A percentile compares a stretch with the other conserved stretches of the same genome.
Evolutionary conservation across 345 rosid genomes (phyloP).

Genomic region (Populus simonii): DNA sequence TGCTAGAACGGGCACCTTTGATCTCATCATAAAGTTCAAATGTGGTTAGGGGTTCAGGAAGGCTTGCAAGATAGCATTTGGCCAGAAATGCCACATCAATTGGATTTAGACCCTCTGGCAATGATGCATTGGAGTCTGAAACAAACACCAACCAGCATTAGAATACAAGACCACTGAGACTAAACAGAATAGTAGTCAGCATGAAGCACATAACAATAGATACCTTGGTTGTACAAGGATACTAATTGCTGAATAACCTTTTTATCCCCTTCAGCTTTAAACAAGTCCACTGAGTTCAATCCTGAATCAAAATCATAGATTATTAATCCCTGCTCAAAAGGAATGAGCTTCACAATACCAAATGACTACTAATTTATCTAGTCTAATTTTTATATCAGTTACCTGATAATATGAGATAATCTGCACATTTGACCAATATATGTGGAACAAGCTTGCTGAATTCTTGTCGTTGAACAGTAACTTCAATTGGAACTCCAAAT

Average conservation of each 20-base stretch:
- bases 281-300: conserved; percentile 59
- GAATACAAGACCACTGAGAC: conserved; percentile 3
- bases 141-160: conserved; percentile 4
- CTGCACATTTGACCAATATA: conserved; percentile 70
- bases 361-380: neutral
- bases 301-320: conserved; percentile 37
- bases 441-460: conserved; percentile 62
- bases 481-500: conserved; percentile 86
- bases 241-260: conserved; percentile 73
- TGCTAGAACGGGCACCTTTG: conserved; percentile 71
- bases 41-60: conserved; percentile 81
- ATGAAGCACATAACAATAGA: neutral
- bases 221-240: conserved; percentile 76
- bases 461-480: conserved; percentile 70
- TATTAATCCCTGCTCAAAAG: neutral
- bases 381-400: conserved; percentile 9
- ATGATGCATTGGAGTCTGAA: conserved; percentile 61
- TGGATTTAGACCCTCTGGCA: conserved; percentile 76
- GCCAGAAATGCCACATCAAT: conserved; percentile 67
- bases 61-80: conserved; percentile 90
- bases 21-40: conserved; percentile 75
- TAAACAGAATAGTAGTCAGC: conserved; percentile 4
- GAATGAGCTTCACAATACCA: neutral
- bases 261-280: conserved; percentile 78
- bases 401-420: conserved; percentile 85